Evolutionary conservation across 495 filamentous ascomycete species (phyloP).

Genomic region (Penicillium steckii): DNA sequence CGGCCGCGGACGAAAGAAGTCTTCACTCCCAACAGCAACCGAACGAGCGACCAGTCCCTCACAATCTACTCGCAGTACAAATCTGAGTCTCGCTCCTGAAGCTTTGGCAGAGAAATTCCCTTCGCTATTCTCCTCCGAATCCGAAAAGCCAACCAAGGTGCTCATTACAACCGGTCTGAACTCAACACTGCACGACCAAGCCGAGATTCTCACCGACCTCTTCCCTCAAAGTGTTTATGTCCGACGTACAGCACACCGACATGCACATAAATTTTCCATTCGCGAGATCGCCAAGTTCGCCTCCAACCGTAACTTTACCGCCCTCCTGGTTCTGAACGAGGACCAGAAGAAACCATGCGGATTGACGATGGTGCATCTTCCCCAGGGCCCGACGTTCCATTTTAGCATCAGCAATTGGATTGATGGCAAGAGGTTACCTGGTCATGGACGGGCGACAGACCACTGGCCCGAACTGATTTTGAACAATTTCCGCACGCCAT

Average conservation of each 20-base stretch:
- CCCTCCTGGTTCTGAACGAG: slow-evolving; percentile 78
- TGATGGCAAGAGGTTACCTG: slow-evolving; percentile 77
- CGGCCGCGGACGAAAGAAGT: slow-evolving; percentile 34
- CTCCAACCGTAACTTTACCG: slow-evolving; percentile 72
- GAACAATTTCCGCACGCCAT: slow-evolving; percentile 91
- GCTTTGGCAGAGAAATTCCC: slow-evolving; percentile 74
- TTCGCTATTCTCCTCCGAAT: slow-evolving; percentile 68
- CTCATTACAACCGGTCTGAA: slow-evolving; percentile 87
- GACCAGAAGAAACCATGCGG: slow-evolving; percentile 77
- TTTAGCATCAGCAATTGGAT: slow-evolving; percentile 84
- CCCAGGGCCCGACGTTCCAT: slow-evolving; percentile 82
- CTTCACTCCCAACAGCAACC: slow-evolving; percentile 45
- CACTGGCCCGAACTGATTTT: slow-evolving; percentile 92
- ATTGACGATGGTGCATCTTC: slow-evolving; percentile 78
- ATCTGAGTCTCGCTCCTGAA: slow-evolving; percentile 68
- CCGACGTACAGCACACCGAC: slow-evolving; percentile 73
- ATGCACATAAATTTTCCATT: slow-evolving; percentile 82
- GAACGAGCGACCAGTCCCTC: slow-evolving; percentile 55
- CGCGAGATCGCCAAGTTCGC: slow-evolving; percentile 89
- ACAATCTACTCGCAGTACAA: slow-evolving; percentile 66
- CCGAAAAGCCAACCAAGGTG: slow-evolving; percentile 65
- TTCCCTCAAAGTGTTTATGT: slow-evolving; percentile 91
- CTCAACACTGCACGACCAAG: slow-evolving; percentile 80
- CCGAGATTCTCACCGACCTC: slow-evolving; percentile 68
- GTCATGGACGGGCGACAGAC: slow-evolving; percentile 83